Conservation (phyloP, 495 filamentous ascomycete genomes). For the Chaetomidium leptoderma region DNA sequence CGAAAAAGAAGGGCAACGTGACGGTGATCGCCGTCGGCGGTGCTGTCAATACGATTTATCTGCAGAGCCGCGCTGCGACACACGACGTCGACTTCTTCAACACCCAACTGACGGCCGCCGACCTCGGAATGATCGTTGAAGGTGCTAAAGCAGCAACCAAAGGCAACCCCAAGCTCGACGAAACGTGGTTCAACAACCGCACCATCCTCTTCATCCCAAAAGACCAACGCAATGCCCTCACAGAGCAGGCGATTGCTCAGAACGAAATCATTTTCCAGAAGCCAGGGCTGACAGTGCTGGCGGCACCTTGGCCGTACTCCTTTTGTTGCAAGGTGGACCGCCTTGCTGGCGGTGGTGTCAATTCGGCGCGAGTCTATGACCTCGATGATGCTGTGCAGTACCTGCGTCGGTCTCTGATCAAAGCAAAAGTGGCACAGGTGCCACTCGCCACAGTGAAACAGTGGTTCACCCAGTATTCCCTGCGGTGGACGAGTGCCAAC, state of each 20-base stretch:
- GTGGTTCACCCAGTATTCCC: background rate
- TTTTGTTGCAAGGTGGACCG: background rate
- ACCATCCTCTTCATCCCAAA: constrained; percentile 2
- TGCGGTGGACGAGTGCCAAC: background rate
- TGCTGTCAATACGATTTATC: background rate
- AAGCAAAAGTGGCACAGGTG: background rate
- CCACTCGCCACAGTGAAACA: background rate
- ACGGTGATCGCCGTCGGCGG: background rate
- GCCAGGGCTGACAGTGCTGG: background rate
- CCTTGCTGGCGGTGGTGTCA: background rate
- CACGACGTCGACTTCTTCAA: constrained; percentile 7
- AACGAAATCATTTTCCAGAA: background rate
- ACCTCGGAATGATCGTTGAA: background rate
- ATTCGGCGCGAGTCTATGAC: background rate
- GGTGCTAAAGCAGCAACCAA: background rate
- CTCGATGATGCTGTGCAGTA: constrained; percentile 1
- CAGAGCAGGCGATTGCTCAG: background rate
- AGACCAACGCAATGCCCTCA: background rate
- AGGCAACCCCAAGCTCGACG: background rate
- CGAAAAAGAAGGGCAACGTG: background rate
- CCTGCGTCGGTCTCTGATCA: background rate
- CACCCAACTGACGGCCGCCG: background rate
- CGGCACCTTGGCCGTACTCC: background rate
- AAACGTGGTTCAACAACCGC: background rate
- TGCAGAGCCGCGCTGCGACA: background rate